phyloP scores from a whole-genome alignment of 305 asterid species.

The Plantago coronopus region DNA sequence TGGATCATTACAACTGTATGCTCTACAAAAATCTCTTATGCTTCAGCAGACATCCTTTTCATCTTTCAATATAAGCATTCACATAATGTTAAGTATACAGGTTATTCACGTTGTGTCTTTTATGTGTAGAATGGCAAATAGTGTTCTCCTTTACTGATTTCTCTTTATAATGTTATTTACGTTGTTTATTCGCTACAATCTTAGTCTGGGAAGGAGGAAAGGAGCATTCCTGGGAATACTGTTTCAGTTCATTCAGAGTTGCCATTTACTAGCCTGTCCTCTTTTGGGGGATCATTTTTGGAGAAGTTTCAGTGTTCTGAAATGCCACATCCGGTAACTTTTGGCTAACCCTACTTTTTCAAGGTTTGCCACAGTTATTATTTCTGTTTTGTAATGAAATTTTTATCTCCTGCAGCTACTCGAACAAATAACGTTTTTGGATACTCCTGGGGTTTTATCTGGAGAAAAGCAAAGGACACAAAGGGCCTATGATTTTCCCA shows the following conservation, averaged over 20 bases:
- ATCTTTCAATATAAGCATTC: too few relatives aligned
- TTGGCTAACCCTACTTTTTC: not conserved
- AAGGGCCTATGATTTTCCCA: constrained; percentile 90
- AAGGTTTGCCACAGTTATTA: not conserved
- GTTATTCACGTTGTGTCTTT: too few relatives aligned
- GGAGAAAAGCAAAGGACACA: constrained; percentile 95
- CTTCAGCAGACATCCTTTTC: too few relatives aligned
- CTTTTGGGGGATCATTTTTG: constrained; percentile 84
- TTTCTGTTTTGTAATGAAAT: constrained; percentile 11
- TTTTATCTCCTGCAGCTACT: constrained; percentile 49
- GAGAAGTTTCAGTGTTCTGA: constrained; percentile 94
- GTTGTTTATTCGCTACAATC: not conserved
- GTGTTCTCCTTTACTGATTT: too few relatives aligned
- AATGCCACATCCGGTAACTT: constrained; percentile 90
- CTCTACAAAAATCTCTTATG: too few relatives aligned
- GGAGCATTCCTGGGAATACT: constrained; percentile 94
- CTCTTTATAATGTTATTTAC: too few relatives aligned
- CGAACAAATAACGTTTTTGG: constrained; percentile 81
- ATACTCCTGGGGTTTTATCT: constrained; percentile 93
- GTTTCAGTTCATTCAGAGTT: constrained; percentile 77
- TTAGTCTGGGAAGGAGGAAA: constrained; percentile 61
- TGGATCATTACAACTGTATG: too few relatives aligned
- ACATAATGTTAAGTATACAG: too few relatives aligned
- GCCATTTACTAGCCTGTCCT: constrained; percentile 75
- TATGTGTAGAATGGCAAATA: too few relatives aligned